Conservation (phyloP, 2,329 filamentous ascomycete genomes). For the Juglanconis sp. region DNA sequence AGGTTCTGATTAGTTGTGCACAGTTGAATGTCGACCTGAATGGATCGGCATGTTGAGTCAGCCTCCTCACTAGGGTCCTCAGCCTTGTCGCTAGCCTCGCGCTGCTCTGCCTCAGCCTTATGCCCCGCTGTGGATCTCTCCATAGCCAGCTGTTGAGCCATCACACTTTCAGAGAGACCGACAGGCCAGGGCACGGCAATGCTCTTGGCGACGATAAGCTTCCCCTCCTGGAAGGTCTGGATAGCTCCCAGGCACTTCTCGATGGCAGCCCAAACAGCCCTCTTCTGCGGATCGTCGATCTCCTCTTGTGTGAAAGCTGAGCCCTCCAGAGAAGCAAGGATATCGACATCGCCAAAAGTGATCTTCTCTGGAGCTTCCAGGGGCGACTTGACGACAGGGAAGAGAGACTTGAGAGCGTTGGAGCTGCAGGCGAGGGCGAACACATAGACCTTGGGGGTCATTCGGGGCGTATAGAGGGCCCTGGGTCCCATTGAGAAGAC, state of each 20-base stretch:
- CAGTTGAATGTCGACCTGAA: conserved; percentile 69
- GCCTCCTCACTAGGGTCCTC: neutral
- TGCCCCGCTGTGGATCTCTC: neutral
- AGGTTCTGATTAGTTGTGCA: conserved; percentile 41
- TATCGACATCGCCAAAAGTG: conserved; percentile 71
- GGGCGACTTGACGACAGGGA: conserved; percentile 53
- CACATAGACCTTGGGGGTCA: conserved; percentile 57
- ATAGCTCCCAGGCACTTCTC: conserved; percentile 44
- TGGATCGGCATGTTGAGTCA: conserved; percentile 33
- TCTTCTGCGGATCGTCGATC: neutral
- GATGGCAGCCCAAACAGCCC: conserved; percentile 29
- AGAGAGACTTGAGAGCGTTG: conserved; percentile 47
- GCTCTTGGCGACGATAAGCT: conserved; percentile 24
- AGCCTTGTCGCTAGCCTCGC: neutral
- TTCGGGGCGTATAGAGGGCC: conserved; percentile 61
- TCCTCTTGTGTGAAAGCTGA: neutral
- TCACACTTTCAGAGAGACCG: conserved; percentile 11
- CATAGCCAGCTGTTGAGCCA: neutral
- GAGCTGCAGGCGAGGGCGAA: conserved; percentile 45
- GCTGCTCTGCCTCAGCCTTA: neutral
- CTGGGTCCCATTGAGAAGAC: conserved; percentile 49
- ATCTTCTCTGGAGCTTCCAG: conserved; percentile 67
- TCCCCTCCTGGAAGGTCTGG: conserved; percentile 18
- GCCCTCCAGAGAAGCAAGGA: conserved; percentile 49
- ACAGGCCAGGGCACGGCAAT: conserved; percentile 57